A percentile compares a stretch with the other conserved stretches of the same genome.
These are phyloP conservation scores for Xerocomellus dryophilus DNA, from an alignment of 768 basidiomycete genomes.

Conservation along the genomic window DNA sequence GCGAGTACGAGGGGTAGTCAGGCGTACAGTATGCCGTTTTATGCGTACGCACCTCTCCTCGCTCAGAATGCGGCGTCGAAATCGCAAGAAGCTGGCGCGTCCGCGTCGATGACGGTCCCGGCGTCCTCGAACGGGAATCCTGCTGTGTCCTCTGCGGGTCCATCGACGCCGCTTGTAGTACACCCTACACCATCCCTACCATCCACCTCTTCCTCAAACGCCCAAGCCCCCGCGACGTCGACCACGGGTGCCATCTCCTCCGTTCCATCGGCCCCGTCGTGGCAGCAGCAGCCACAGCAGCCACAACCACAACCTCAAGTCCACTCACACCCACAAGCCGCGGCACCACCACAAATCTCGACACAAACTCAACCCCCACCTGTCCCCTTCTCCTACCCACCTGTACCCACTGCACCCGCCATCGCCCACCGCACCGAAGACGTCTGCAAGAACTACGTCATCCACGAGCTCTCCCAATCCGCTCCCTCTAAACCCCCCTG, in stretches of 20 bases:
- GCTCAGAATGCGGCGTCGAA: conserved; percentile 12
- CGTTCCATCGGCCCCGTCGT: neutral
- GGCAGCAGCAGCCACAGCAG: conserved; percentile 1
- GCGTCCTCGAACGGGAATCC: neutral
- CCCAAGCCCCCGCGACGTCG: neutral
- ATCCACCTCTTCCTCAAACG: conserved; percentile 1
- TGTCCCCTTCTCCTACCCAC: conserved; percentile 8
- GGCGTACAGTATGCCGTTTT: conserved; percentile 28
- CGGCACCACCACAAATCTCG: neutral
- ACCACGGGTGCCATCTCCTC: neutral
- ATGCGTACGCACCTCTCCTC: conserved; percentile 19
- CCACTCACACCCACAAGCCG: neutral
- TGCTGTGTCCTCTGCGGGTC: neutral
- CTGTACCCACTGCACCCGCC: conserved; percentile 9
- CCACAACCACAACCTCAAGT: neutral
- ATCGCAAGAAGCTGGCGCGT: neutral
- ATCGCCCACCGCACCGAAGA: conserved; percentile 43
- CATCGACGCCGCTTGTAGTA: neutral
- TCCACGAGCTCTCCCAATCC: conserved; percentile 57
- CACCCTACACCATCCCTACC: neutral
- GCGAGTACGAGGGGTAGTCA: conserved; percentile 14
- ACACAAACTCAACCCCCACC: conserved; percentile 5
- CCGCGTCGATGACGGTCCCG: neutral
- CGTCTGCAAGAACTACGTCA: conserved; percentile 64
- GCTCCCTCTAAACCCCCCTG: conserved; percentile 52